Conservation (phyloP, 331 rosid genomes). For the Stylosanthes scabra region DNA sequence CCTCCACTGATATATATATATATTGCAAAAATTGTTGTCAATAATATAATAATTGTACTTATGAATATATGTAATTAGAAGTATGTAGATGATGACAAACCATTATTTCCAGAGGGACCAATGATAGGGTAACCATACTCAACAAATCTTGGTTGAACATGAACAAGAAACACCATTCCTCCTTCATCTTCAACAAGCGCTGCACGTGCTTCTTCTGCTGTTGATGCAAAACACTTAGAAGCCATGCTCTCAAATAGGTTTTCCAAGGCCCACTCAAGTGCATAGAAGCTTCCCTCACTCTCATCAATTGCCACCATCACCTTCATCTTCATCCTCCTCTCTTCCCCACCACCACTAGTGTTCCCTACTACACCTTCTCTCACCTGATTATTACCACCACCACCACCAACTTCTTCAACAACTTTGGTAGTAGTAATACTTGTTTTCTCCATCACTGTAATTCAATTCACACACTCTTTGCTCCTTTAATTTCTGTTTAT, state of each 20-base stretch:
- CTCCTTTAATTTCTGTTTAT: not conserved
- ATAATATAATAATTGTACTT: too few species aligned
- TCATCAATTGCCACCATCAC: conserved; percentile 67
- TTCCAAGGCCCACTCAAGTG: conserved; percentile 51
- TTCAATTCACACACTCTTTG: not conserved
- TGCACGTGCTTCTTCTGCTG: conserved; percentile 20
- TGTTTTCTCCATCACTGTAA: conserved; percentile 8
- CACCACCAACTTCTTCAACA: not conserved
- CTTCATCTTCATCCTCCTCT: conserved; percentile 37
- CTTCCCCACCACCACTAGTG: not conserved
- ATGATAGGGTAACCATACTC: conserved; percentile 39
- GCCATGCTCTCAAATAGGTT: conserved; percentile 29
- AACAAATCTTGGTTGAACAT: conserved; percentile 51
- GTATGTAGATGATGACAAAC: conserved; percentile 23
- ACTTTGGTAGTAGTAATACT: not conserved
- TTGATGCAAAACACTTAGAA: not conserved
- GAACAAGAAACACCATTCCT: conserved; percentile 50
- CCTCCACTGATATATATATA: conserved; percentile 39
- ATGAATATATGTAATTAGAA: not conserved
- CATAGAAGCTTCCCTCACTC: conserved; percentile 54
- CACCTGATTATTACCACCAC: not conserved
- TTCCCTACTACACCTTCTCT: not conserved
- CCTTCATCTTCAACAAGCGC: conserved; percentile 11
- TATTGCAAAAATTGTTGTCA: conserved; percentile 44
- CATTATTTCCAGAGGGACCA: conserved; percentile 47